Evolutionary conservation across 768 basidiomycete genomes (phyloP).

Genomic region (Collybia mongolica): DNA sequence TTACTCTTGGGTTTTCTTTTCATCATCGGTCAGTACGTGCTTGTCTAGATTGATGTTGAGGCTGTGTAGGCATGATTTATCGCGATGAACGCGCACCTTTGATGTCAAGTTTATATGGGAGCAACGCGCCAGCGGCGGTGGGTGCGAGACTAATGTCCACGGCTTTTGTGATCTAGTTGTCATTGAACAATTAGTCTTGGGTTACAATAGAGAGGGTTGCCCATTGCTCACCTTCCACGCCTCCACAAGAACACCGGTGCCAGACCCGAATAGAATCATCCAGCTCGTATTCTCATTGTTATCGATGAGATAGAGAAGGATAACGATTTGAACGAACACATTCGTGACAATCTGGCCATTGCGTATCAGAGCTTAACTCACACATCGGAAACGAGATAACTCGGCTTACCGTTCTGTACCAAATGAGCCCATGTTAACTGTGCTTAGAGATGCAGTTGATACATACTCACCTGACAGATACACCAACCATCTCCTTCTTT

Average conservation of each 20-base stretch:
- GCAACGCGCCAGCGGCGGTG: slow-evolving; percentile 55
- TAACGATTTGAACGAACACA: slow-evolving; percentile 88
- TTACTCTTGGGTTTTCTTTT: slow-evolving; percentile 96
- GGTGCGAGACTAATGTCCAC: slow-evolving; percentile 78
- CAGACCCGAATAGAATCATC: slow-evolving; percentile 94
- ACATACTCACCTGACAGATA: slow-evolving; percentile 76
- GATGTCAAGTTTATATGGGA: slow-evolving; percentile 82
- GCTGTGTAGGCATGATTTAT: slow-evolving; percentile 9
- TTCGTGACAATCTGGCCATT: slow-evolving; percentile 73
- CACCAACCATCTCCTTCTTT: slow-evolving; percentile 92
- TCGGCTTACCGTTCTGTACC: slow-evolving; percentile 51
- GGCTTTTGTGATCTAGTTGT: slow-evolving; percentile 75
- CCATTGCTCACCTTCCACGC: slow-evolving; percentile 80
- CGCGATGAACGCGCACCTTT: slow-evolving; percentile 52
- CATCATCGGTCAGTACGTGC: slow-evolving; percentile 93
- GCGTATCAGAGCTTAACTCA: slow-evolving; percentile 4
- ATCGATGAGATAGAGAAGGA: slow-evolving; percentile 92
- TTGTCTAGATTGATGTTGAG: slow-evolving; percentile 59
- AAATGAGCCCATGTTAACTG: slow-evolving; percentile 7
- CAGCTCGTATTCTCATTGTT: slow-evolving; percentile 94
- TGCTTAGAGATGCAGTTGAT: slow-evolving; percentile 1
- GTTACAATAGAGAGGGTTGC: slow-evolving; percentile 1
- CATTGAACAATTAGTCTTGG: slow-evolving; percentile 6
- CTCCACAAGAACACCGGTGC: slow-evolving; percentile 79
- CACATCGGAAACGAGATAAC: slow-evolving; percentile 4